Conservation (phyloP, 495 filamentous ascomycete species). For the Penicillium diatomitis region DNA sequence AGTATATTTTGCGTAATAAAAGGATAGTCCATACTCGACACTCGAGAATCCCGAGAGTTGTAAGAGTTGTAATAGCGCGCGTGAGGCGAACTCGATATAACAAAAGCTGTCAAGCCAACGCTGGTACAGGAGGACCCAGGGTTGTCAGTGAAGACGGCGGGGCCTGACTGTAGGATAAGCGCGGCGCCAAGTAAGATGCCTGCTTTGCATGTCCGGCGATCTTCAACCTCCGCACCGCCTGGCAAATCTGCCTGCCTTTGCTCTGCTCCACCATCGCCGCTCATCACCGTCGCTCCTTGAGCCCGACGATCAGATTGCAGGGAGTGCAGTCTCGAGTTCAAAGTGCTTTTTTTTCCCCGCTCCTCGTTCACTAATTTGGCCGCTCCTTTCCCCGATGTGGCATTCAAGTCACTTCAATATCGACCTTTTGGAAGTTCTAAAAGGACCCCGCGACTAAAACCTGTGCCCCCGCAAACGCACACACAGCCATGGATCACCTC, state of each 20-base stretch:
- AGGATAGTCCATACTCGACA: no score
- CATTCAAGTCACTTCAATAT: constrained; percentile 30
- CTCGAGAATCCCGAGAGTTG: no score
- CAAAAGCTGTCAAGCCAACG: no score
- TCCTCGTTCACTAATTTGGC: no score
- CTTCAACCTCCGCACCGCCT: constrained; percentile 20
- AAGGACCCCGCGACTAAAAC: constrained; percentile 27
- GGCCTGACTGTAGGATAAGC: no score
- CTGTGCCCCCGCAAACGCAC: not conserved
- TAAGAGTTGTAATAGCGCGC: no score
- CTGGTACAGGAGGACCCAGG: no score
- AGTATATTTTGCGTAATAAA: no score
- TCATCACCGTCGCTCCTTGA: not conserved
- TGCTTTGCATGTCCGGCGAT: not conserved
- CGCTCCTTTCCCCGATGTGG: constrained; percentile 29
- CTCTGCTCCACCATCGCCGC: constrained; percentile 1
- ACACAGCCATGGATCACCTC: constrained; percentile 63
- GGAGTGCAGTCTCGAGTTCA: not conserved
- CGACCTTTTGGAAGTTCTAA: constrained; percentile 33
- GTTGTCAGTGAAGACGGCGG: no score
- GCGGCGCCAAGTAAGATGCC: not conserved
- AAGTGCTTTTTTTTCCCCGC: not conserved
- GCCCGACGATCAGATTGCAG: not conserved
- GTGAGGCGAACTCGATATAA: no score
- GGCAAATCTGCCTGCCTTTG: constrained; percentile 11